phyloP scores from a whole-genome alignment of 164 flowering plant genomes.

The Litsea cubeba region DNA sequence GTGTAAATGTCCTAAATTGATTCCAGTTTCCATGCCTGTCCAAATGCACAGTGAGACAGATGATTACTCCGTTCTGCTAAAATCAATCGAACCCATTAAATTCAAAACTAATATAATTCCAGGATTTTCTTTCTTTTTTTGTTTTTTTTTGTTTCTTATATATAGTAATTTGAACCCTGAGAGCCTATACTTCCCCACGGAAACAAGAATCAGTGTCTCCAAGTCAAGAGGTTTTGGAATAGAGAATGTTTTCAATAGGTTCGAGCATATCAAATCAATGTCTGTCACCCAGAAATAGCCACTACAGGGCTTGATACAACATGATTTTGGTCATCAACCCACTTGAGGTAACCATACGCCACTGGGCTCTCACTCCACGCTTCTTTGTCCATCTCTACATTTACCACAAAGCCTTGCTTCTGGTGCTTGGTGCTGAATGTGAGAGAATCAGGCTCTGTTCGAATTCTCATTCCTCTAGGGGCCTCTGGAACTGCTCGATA shows the following conservation, averaged over 20 bases:
- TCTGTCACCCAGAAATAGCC: slow-evolving; percentile 5
- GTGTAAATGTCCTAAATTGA: background rate
- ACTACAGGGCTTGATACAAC: slow-evolving; percentile 28
- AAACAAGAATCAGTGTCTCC: too few species aligned
- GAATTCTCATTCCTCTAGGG: slow-evolving; percentile 27
- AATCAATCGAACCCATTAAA: background rate
- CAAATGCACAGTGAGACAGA: background rate
- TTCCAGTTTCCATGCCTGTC: background rate
- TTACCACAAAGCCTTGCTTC: slow-evolving; percentile 9
- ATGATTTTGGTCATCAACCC: slow-evolving; percentile 25
- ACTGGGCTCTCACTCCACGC: slow-evolving; percentile 2
- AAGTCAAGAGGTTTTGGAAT: too few species aligned
- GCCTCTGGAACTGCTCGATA: slow-evolving; percentile 18
- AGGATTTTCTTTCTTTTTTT: too few species aligned
- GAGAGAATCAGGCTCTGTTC: slow-evolving; percentile 17
- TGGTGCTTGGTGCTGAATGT: slow-evolving; percentile 5
- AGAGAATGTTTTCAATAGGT: background rate
- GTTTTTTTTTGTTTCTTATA: too few species aligned
- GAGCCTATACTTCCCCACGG: background rate
- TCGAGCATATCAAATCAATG: background rate
- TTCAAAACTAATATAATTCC: background rate
- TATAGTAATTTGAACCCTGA: background rate
- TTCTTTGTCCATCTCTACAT: slow-evolving; percentile 18
- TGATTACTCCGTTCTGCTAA: background rate
- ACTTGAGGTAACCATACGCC: slow-evolving; percentile 21